A percentile compares a stretch with the other conserved stretches of the same genome.
Evolutionary conservation across 192 early-diverging fungal genomes (phyloP).

Genomic region (Kickxella alabastrina): DNA sequence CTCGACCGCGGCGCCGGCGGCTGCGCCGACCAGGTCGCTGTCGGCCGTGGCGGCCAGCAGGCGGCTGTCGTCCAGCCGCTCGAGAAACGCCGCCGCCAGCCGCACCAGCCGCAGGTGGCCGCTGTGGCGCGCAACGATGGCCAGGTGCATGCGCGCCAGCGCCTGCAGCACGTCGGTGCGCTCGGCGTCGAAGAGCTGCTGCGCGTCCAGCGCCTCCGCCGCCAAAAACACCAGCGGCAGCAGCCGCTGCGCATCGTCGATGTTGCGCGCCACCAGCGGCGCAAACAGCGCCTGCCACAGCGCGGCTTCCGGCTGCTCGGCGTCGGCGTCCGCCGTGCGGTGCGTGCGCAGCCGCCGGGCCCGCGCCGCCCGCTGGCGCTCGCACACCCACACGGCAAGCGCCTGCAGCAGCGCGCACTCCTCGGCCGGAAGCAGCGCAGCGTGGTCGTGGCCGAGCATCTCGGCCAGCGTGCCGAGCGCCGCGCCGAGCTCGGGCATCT

Average conservation of each 20-base stretch:
- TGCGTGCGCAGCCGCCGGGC: slow-evolving; percentile 21
- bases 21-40: slow-evolving; percentile 14
- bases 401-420: slow-evolving; percentile 41
- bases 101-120: slow-evolving; percentile 23
- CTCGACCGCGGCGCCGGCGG: slow-evolving; percentile 10
- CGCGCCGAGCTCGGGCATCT: slow-evolving; percentile 17
- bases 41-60: slow-evolving; percentile 17
- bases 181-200: slow-evolving; percentile 41
- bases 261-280: slow-evolving; percentile 30
- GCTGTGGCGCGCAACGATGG: slow-evolving; percentile 34
- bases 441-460: slow-evolving; percentile 41
- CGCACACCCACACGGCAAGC: slow-evolving; percentile 24
- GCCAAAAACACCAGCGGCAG: slow-evolving; percentile 29
- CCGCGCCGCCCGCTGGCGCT: slow-evolving; percentile 4
- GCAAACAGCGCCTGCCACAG: slow-evolving; percentile 34
- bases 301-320: slow-evolving; percentile 1
- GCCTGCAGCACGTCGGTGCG: slow-evolving; percentile 11
- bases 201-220: slow-evolving; percentile 25
- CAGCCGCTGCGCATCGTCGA: slow-evolving; percentile 18
- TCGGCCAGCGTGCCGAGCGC: slow-evolving; percentile 17
- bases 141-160: slow-evolving; percentile 3
- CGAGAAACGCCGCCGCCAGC: slow-evolving; percentile 19
- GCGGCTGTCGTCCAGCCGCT: slow-evolving; percentile 30
- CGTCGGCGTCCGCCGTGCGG: slow-evolving; percentile 16
- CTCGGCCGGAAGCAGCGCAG: slow-evolving; percentile 25